A percentile compares a stretch with the other conserved stretches of the same genome.
These are phyloP conservation scores for Aspergillus brasiliensis DNA, from an alignment of 2,329 filamentous ascomycete species.

Conservation along the genomic window DNA sequence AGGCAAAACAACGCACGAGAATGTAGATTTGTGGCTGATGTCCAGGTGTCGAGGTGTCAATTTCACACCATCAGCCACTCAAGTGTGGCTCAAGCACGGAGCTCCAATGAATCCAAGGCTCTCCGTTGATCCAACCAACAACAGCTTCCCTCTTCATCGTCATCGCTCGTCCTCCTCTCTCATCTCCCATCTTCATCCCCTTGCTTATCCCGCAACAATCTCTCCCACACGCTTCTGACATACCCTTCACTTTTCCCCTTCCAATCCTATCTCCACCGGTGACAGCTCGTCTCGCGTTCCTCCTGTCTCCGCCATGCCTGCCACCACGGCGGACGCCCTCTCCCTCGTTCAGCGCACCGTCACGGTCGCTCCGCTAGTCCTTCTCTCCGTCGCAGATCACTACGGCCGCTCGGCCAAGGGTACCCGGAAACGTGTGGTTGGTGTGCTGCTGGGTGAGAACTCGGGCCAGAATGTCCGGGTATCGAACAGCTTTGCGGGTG, in stretches of 20 bases:
- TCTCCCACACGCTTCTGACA: background rate
- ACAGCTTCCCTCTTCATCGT: constrained; percentile 13
- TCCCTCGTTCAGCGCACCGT: constrained; percentile 93
- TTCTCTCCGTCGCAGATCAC: constrained; percentile 97
- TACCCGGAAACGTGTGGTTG: constrained; percentile 85
- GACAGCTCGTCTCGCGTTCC: constrained; percentile 2
- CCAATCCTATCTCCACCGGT: background rate
- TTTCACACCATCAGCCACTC: background rate
- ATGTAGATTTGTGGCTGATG: background rate
- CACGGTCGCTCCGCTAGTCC: constrained; percentile 94
- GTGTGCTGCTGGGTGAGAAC: constrained; percentile 92
- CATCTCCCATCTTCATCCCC: background rate
- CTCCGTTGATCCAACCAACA: constrained; percentile 10
- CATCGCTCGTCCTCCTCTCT: background rate
- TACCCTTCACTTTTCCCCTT: background rate
- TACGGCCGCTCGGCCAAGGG: constrained; percentile 93
- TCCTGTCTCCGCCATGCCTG: constrained; percentile 69
- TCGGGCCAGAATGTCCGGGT: constrained; percentile 95
- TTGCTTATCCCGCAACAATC: background rate
- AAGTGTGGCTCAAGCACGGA: constrained; percentile 18
- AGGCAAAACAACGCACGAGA: background rate
- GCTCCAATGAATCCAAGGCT: constrained; percentile 19
- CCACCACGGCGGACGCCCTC: constrained; percentile 94
- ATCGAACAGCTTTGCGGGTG: constrained; percentile 98
- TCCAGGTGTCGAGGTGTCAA: background rate